These are phyloP conservation scores for Mycena latifolia DNA, from an alignment of 768 basidiomycete genomes.

Conservation along the genomic window DNA sequence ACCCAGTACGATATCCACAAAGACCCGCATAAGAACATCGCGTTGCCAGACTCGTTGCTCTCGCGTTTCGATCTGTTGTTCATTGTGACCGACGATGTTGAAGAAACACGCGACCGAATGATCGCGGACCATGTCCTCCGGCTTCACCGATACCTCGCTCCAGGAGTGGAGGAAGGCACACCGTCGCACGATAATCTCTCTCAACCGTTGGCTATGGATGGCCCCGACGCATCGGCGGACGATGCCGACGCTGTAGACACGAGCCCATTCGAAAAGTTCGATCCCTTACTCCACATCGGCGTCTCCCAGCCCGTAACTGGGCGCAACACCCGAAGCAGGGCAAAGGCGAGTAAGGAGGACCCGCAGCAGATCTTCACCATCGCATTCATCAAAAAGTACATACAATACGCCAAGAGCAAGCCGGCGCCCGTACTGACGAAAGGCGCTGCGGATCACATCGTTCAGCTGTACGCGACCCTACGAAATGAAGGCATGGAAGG, in stretches of 20 bases:
- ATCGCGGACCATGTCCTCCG: constrained; percentile 98
- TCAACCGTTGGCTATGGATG: constrained; percentile 91
- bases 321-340: constrained; percentile 63
- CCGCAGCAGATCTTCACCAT: constrained; percentile 91
- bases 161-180: constrained; percentile 96
- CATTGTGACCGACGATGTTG: constrained; percentile 98
- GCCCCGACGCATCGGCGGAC: constrained; percentile 64
- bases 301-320: constrained; percentile 64
- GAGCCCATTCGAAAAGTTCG: constrained; percentile 95
- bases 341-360: constrained; percentile 58
- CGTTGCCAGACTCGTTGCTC: constrained; percentile 95
- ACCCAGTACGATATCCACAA: constrained; percentile 96
- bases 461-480: constrained; percentile 90
- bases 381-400: constrained; percentile 97
- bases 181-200: constrained; percentile 89
- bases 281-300: constrained; percentile 93
- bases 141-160: constrained; percentile 96
- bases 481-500: constrained; percentile 93
- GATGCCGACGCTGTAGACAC: constrained; percentile 75
- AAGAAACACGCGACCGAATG: constrained; percentile 91
- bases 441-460: constrained; percentile 95
- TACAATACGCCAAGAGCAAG: constrained; percentile 96
- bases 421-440: constrained; percentile 88
- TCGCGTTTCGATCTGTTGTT: constrained; percentile 99
- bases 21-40: constrained; percentile 98